Evolutionary conservation across 2,329 filamentous ascomycete species (phyloP).

Genomic region (Xylariales sp.): DNA sequence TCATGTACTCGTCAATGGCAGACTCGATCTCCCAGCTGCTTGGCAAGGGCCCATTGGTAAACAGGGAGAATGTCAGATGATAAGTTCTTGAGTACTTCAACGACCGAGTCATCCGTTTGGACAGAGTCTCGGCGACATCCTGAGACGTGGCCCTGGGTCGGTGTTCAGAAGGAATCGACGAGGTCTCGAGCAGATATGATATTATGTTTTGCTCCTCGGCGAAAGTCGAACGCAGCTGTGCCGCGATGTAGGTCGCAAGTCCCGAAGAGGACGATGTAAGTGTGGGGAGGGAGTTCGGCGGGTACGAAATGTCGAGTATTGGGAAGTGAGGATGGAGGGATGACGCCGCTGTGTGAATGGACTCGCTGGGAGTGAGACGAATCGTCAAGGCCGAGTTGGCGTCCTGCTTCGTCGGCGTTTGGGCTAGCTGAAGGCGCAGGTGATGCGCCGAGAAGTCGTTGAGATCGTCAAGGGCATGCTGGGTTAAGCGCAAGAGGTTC

Average conservation of each 20-base stretch:
- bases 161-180: constrained; percentile 45
- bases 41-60: constrained; percentile 72
- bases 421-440: constrained; percentile 61
- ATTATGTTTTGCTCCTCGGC: constrained; percentile 86
- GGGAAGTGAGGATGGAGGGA: constrained; percentile 65
- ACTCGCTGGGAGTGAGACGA: constrained; percentile 60
- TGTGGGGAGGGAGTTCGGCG: constrained; percentile 62
- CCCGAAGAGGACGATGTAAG: constrained; percentile 65
- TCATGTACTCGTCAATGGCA: constrained; percentile 75
- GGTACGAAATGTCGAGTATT: constrained; percentile 73
- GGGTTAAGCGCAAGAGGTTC: constrained; percentile 72
- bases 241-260: constrained; percentile 72
- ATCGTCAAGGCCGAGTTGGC: constrained; percentile 62
- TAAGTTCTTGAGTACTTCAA: constrained; percentile 92
- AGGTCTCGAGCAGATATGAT: constrained; percentile 64
- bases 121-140: constrained; percentile 51
- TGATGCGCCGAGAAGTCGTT: constrained; percentile 85
- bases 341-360: constrained; percentile 45
- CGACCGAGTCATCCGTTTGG: constrained; percentile 73
- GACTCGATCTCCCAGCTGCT: constrained; percentile 88
- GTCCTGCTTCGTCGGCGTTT: constrained; percentile 22
- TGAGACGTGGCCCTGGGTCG: constrained; percentile 42
- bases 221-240: constrained; percentile 73
- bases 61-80: constrained; percentile 92
- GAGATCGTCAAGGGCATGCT: constrained; percentile 79